Conservation (phyloP, 164 flowering plant species). For the Macadamia tetraphylla region DNA sequence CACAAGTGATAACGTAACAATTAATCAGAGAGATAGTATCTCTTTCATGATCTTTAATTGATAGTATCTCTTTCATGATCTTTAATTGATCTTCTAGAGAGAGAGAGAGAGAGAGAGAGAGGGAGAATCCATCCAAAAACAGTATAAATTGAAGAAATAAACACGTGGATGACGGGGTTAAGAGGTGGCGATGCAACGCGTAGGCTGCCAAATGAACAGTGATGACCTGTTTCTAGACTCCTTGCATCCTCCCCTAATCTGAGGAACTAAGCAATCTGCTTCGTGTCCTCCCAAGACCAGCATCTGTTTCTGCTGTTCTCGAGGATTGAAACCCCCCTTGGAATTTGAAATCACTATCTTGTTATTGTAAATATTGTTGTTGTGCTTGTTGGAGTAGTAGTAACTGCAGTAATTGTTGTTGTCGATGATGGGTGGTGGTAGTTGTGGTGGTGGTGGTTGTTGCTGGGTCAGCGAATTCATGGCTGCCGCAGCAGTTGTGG, state of each 20-base stretch:
- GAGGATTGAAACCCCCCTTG: neutral
- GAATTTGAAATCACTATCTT: constrained; percentile 7
- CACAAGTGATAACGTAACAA: too few relatives aligned
- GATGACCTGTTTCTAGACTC: constrained; percentile 40
- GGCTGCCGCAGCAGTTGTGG: constrained; percentile 13
- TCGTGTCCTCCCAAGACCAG: constrained; percentile 26
- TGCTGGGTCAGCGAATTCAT: neutral
- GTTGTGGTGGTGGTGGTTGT: neutral
- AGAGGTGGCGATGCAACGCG: constrained; percentile 66
- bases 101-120: neutral
- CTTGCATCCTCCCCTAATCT: constrained; percentile 44
- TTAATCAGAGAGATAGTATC: too few relatives aligned
- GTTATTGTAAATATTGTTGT: neutral
- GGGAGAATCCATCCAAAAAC: neutral
- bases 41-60: too few relatives aligned
- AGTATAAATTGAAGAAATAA: neutral
- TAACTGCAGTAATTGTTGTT: constrained; percentile 1
- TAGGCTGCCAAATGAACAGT: constrained; percentile 47
- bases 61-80: too few relatives aligned
- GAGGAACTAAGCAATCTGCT: constrained; percentile 26
- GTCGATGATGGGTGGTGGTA: constrained; percentile 1
- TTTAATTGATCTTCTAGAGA: too few relatives aligned
- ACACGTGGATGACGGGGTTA: constrained; percentile 14
- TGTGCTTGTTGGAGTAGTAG: constrained; percentile 3
- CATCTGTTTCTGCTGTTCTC: constrained; percentile 21